Evolutionary conservation across 768 basidiomycete genomes (phyloP).

Genomic region (Coprinopsis strossmayeri): DNA sequence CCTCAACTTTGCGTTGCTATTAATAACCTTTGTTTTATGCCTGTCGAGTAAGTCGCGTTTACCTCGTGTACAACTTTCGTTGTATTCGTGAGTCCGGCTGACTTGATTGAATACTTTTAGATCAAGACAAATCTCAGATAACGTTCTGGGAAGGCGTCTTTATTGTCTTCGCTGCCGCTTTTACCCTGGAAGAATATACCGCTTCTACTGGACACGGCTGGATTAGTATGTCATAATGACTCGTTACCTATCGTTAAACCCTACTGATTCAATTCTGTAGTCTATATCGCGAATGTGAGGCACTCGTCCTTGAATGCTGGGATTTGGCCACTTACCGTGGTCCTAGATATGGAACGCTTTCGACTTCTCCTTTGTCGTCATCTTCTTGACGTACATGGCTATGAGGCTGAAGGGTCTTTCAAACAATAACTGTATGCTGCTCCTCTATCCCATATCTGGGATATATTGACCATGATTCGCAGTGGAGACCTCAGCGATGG

Average conservation of each 20-base stretch:
- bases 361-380: slow-evolving; percentile 65
- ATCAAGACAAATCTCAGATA: slow-evolving; percentile 43
- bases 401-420: slow-evolving; percentile 61
- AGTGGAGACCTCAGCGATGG: slow-evolving; percentile 50
- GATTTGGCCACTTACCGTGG: not conserved
- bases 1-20: slow-evolving; percentile 62
- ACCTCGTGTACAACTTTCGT: too few species aligned
- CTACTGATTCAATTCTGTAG: slow-evolving; percentile 23
- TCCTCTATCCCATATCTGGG: slow-evolving; percentile 5
- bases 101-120: slow-evolving; percentile 39
- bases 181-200: slow-evolving; percentile 83
- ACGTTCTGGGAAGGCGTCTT: slow-evolving; percentile 67
- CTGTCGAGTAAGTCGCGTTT: slow-evolving; percentile 72
- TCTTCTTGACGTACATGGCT: slow-evolving; percentile 63
- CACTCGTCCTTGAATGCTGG: not conserved
- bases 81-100: too few species aligned
- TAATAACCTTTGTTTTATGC: slow-evolving; percentile 67
- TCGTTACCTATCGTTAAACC: not conserved
- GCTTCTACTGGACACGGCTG: slow-evolving; percentile 83
- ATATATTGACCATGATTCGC: slow-evolving; percentile 1
- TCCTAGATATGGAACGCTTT: slow-evolving; percentile 86
- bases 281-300: slow-evolving; percentile 78
- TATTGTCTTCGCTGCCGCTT: slow-evolving; percentile 69
- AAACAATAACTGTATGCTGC: slow-evolving; percentile 40
- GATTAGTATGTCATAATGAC: slow-evolving; percentile 54